Conservation (phyloP, 345 rosid species). For the Draba incana region DNA sequence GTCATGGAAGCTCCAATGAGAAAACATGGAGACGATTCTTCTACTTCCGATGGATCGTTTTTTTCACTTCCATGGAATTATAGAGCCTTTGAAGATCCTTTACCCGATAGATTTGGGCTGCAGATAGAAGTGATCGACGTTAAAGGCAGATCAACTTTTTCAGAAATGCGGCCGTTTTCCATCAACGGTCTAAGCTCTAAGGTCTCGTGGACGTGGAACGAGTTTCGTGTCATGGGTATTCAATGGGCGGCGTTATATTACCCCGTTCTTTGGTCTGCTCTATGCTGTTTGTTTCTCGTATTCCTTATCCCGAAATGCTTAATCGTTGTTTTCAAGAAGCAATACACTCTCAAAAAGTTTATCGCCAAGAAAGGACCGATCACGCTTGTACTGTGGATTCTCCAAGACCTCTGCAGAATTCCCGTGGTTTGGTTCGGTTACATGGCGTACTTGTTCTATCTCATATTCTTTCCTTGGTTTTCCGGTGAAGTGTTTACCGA, state of each 20-base stretch:
- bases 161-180: slow-evolving; percentile 81
- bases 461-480: slow-evolving; percentile 78
- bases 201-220: slow-evolving; percentile 92
- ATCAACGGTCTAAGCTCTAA: slow-evolving; percentile 61
- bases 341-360: slow-evolving; percentile 57
- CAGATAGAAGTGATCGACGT: slow-evolving; percentile 72
- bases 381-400: slow-evolving; percentile 58
- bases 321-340: slow-evolving; percentile 54
- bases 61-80: slow-evolving; percentile 87
- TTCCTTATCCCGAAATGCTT: slow-evolving; percentile 67
- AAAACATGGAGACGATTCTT: slow-evolving; percentile 49
- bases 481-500: slow-evolving; percentile 69
- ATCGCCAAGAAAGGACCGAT: slow-evolving; percentile 50
- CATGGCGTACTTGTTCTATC: slow-evolving; percentile 64
- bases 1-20: slow-evolving; percentile 81
- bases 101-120: slow-evolving; percentile 88
- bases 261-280: slow-evolving; percentile 65
- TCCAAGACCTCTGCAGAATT: slow-evolving; percentile 73
- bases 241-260: slow-evolving; percentile 78
- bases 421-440: slow-evolving; percentile 65
- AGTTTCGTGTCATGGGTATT: slow-evolving; percentile 83
- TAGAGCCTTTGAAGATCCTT: slow-evolving; percentile 83
- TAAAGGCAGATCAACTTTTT: slow-evolving; percentile 56
- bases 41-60: slow-evolving; percentile 64
- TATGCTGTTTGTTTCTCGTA: slow-evolving; percentile 49